Evolutionary conservation across 768 basidiomycete genomes (phyloP), one percentile per base, ranked within the genome.

Genomic region (Cytidiella melzeri): DNA sequence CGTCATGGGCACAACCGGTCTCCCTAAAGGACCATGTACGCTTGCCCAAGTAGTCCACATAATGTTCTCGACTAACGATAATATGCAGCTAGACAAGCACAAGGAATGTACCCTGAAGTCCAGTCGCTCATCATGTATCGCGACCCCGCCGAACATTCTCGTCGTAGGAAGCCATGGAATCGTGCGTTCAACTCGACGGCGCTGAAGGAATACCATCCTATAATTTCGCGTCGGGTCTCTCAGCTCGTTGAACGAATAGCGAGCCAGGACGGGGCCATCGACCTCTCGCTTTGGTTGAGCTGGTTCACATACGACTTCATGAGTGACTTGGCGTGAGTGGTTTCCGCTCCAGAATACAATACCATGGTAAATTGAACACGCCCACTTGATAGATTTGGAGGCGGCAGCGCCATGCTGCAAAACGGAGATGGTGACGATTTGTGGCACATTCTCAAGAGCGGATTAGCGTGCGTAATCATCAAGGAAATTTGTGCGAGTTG

Each of bases 1-100:
- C 12, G 36, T 57, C 4, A 34, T 55, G 36, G 48, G 54, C 9
- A 26, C 41, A 2, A 41, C 45, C 4, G 58, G 58, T 5, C 41
- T 51, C 23, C 57, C 57, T 3, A 60, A 60, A 43, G 59, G 53
- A 10, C 52, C 52, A 11, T 47, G 58, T 60, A 47, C 23, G 60
- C 5, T 7, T 10, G 47, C 30, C 15, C 30, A 7, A 7, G 9
- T 34, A 34, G 7, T 7, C 15, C 30, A 7, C 9, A 34, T 7
- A 7, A 34, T 34, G 30, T 34, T 15, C 7, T 34, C 7, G 30
- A 7, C 30, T 34, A 15, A 34, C 30, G 15, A 34, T 15, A 34
- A 7, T 34, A 15, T 7, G 30, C 7, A 34, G 30, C 7, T 34
- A 7, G 30, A 34, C 30, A 7, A 7, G 30, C 30, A 7, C 9